Conservation (phyloP, 768 basidiomycete genomes). For the Leccinellum rugosiceps region DNA sequence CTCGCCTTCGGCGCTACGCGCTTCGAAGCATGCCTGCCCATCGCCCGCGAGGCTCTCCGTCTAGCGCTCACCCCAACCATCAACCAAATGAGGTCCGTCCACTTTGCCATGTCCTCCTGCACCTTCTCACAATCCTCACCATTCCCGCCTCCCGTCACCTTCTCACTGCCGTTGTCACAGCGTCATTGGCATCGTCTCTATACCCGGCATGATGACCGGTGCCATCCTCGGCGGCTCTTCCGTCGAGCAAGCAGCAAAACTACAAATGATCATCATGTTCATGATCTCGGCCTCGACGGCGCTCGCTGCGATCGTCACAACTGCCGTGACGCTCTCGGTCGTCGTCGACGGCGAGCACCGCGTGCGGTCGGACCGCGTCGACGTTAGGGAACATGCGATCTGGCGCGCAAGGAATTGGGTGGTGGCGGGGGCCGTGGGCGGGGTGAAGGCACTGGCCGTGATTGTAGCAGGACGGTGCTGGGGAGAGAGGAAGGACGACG, state of each 20-base stretch:
- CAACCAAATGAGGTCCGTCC: slow-evolving; percentile 75
- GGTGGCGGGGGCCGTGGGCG: slow-evolving; percentile 16
- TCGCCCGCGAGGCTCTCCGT: slow-evolving; percentile 75
- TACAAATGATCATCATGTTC: slow-evolving; percentile 95
- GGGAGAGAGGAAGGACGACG: not conserved
- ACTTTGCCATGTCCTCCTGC: not conserved
- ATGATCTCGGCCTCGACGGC: slow-evolving; percentile 82
- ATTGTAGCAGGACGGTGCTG: slow-evolving; percentile 5
- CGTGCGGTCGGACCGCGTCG: slow-evolving; percentile 61
- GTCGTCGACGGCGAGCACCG: slow-evolving; percentile 69
- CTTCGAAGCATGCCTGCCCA: slow-evolving; percentile 78
- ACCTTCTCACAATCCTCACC: no score
- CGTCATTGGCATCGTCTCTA: slow-evolving; percentile 74
- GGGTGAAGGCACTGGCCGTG: slow-evolving; percentile 1
- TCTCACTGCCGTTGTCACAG: slow-evolving; percentile 30
- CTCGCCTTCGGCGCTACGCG: slow-evolving; percentile 84
- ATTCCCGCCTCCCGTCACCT: not conserved
- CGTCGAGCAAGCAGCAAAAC: slow-evolving; percentile 78
- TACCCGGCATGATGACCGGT: slow-evolving; percentile 91
- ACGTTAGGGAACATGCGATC: slow-evolving; percentile 31
- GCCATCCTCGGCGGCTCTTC: slow-evolving; percentile 84
- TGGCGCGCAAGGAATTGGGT: slow-evolving; percentile 36
- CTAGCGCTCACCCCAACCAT: slow-evolving; percentile 78
- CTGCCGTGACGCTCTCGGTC: slow-evolving; percentile 55
- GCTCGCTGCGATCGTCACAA: slow-evolving; percentile 64